Evolutionary conservation across 805 yeast species (phyloP).

Genomic region (Barnettozyma californica): DNA sequence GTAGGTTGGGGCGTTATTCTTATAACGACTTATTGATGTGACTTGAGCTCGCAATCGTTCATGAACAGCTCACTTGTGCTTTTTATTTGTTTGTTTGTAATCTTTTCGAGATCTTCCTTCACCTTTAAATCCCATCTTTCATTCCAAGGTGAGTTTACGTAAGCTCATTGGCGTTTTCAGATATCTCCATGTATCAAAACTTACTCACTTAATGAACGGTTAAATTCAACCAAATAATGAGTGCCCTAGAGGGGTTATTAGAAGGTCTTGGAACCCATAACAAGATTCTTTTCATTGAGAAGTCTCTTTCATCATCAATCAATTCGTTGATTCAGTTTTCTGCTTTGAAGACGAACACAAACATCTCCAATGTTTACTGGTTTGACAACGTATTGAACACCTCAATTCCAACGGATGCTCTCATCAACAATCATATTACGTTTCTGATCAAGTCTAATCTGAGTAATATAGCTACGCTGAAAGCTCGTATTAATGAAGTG

Average conservation of each 20-base stretch:
- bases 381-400: conserved; percentile 25
- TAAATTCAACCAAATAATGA: background rate
- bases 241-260: conserved; percentile 8
- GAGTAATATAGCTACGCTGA: conserved; percentile 13
- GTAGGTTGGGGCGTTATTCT: too few relatives aligned
- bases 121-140: too few relatives aligned
- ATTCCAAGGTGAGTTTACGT: background rate
- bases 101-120: too few relatives aligned
- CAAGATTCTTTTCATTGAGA: conserved; percentile 35
- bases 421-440: conserved; percentile 15
- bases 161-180: background rate
- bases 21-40: too few relatives aligned
- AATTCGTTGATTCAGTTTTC: conserved; percentile 54
- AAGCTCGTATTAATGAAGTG: conserved; percentile 16
- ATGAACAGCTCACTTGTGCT: too few relatives aligned
- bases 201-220: background rate
- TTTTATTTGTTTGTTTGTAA: too few relatives aligned
- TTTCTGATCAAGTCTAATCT: conserved; percentile 22
- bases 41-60: too few relatives aligned
- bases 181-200: background rate
- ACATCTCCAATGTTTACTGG: conserved; percentile 47
- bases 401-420: conserved; percentile 6
- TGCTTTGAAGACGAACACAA: conserved; percentile 41
- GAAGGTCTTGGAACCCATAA: conserved; percentile 24
- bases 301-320: conserved; percentile 40